Percentiles rank a stretch among this genome's conserved stretches.
phyloP scores from a whole-genome alignment of 352 stramenopile species.

The Globisporangium cylindrosporum region DNA sequence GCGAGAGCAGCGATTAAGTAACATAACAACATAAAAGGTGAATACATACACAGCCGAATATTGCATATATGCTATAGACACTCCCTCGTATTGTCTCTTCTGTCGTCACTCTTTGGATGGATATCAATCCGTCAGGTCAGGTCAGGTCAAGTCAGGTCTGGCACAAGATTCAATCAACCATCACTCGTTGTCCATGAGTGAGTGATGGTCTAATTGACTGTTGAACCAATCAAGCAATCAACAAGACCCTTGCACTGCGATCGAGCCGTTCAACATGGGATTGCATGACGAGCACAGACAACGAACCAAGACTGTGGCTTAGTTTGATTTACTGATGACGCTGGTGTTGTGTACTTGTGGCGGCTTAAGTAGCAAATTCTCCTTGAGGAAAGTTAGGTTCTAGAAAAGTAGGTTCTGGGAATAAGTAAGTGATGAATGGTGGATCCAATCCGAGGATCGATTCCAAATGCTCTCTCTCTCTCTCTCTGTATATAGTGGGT shows the following conservation, averaged over 20 bases:
- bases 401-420: neutral
- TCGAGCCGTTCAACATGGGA: no score
- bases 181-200: neutral
- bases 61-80: neutral
- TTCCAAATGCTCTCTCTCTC: neutral
- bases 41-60: neutral
- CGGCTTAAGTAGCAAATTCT: neutral
- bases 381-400: neutral
- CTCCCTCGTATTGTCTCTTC: no score
- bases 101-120: neutral
- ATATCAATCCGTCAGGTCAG: neutral
- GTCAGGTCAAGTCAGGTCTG: neutral
- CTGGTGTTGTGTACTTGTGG: neutral
- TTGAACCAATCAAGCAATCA: no score
- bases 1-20: neutral
- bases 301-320: neutral
- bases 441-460: neutral
- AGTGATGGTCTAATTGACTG: neutral
- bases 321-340: neutral
- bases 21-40: neutral
- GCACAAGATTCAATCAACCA: neutral
- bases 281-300: no score
- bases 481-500: neutral
- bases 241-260: no score
- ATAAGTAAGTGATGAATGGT: neutral